Conservation (phyloP, 441 rosid species). For the Gossypium davidsonii region DNA sequence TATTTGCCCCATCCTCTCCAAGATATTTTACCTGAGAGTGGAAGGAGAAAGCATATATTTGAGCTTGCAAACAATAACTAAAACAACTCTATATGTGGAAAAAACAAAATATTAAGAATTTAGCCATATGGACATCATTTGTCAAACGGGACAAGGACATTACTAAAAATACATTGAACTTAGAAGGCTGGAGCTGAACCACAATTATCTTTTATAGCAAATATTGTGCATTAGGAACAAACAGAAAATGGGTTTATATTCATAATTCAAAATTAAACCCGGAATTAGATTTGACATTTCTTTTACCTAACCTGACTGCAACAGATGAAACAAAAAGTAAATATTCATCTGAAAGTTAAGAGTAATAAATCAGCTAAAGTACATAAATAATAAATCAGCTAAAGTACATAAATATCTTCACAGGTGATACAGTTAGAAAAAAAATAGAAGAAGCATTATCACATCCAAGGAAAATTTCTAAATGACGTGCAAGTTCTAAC, state of each 20-base stretch:
- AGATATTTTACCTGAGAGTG: slow-evolving; percentile 73
- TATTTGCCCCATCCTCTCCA: slow-evolving; percentile 66
- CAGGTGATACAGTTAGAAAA: not conserved
- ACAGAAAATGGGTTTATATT: slow-evolving; percentile 3
- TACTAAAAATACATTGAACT: slow-evolving; percentile 1
- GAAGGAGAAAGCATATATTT: not conserved
- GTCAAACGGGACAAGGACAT: not conserved
- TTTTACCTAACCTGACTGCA: not conserved
- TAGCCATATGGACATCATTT: not conserved
- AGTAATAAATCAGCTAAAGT: not conserved
- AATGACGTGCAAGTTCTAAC: not conserved
- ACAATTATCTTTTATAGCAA: not conserved
- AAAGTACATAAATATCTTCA: not conserved
- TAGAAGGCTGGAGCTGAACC: not conserved
- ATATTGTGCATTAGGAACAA: not conserved
- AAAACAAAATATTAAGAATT: not conserved
- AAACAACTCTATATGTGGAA: not conserved
- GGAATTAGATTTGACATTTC: not conserved
- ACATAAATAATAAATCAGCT: not conserved
- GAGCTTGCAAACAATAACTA: not conserved
- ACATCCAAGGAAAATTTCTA: not conserved
- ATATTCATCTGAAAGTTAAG: not conserved
- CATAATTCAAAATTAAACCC: not conserved
- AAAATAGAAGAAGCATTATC: not conserved
- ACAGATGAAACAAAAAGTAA: not conserved